Conservation (phyloP, 2,329 filamentous ascomycete genomes). For the Trichophyton verrucosum region DNA sequence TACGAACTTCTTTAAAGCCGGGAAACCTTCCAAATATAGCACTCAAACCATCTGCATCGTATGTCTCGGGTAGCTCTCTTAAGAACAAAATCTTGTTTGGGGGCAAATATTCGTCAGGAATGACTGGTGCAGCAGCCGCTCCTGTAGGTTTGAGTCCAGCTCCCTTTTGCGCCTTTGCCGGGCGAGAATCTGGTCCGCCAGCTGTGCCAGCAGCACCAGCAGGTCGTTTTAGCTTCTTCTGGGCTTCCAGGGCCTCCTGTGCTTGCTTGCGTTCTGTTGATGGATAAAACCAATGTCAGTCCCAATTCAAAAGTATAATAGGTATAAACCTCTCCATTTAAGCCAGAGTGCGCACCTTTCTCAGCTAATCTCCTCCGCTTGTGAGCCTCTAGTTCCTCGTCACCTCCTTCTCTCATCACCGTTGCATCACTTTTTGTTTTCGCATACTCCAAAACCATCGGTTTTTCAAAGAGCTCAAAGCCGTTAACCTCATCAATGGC, state of each 20-base stretch:
- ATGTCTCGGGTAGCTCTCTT: constrained; percentile 80
- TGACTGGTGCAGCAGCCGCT: constrained; percentile 54
- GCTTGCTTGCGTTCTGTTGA: constrained; percentile 62
- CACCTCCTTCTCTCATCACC: constrained; percentile 58
- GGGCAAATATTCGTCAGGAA: constrained; percentile 95
- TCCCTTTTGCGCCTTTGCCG: constrained; percentile 57
- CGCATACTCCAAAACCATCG: constrained; percentile 73
- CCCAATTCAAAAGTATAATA: constrained; percentile 15
- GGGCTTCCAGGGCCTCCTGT: constrained; percentile 62
- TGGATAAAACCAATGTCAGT: background rate
- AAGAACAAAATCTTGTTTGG: constrained; percentile 96
- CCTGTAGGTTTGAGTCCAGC: constrained; percentile 66
- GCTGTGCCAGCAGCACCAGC: constrained; percentile 36
- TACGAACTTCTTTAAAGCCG: constrained; percentile 82
- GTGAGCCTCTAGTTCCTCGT: constrained; percentile 76
- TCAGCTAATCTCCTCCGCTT: constrained; percentile 74
- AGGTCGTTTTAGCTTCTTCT: constrained; percentile 61
- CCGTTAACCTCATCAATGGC: constrained; percentile 85
- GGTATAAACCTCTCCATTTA: background rate
- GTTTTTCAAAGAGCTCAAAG: constrained; percentile 85
- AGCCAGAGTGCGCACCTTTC: constrained; percentile 51
- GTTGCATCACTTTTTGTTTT: constrained; percentile 78
- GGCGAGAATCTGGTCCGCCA: constrained; percentile 37
- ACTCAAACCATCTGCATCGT: constrained; percentile 66
- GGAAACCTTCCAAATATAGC: constrained; percentile 79